Conservation (phyloP, 164 flowering plant species). For the Vitis amurensis region DNA sequence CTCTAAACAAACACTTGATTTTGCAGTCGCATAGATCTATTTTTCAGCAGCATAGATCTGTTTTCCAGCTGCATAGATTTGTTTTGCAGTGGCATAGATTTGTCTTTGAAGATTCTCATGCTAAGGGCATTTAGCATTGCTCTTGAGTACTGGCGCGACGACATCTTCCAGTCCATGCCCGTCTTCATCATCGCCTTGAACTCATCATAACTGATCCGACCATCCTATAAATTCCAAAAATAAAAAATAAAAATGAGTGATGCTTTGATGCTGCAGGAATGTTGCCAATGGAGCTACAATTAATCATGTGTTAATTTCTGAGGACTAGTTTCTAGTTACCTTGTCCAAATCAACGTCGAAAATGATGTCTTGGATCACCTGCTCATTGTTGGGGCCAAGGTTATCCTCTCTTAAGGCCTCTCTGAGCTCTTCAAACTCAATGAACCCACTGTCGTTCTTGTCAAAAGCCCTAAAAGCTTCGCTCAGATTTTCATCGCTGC, state of each 20-base stretch:
- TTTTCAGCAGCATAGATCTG: too few relatives aligned
- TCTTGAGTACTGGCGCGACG: slow-evolving; percentile 75
- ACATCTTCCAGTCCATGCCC: slow-evolving; percentile 83
- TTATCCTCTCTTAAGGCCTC: slow-evolving; percentile 54
- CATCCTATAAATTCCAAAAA: slow-evolving; percentile 47
- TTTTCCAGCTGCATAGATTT: background rate
- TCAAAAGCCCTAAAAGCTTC: slow-evolving; percentile 69
- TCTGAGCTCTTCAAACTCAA: slow-evolving; percentile 71
- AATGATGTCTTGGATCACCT: slow-evolving; percentile 59
- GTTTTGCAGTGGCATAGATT: slow-evolving; percentile 7
- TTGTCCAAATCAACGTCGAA: slow-evolving; percentile 65
- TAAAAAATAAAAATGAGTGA: background rate
- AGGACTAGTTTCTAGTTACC: slow-evolving; percentile 31
- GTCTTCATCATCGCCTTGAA: slow-evolving; percentile 71
- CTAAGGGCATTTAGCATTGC: slow-evolving; percentile 73
- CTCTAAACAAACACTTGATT: too few relatives aligned
- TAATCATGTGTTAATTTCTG: background rate
- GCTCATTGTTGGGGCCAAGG: slow-evolving; percentile 44
- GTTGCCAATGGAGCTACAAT: background rate
- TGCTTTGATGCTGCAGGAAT: background rate
- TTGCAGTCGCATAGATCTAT: too few relatives aligned
- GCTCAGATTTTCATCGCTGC: slow-evolving; percentile 50
- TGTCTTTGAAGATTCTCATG: slow-evolving; percentile 55
- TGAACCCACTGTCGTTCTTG: slow-evolving; percentile 67
- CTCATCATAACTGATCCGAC: slow-evolving; percentile 73